phyloP scores from a whole-genome alignment of 805 yeast genomes.

The Metschnikowia hibisci region DNA sequence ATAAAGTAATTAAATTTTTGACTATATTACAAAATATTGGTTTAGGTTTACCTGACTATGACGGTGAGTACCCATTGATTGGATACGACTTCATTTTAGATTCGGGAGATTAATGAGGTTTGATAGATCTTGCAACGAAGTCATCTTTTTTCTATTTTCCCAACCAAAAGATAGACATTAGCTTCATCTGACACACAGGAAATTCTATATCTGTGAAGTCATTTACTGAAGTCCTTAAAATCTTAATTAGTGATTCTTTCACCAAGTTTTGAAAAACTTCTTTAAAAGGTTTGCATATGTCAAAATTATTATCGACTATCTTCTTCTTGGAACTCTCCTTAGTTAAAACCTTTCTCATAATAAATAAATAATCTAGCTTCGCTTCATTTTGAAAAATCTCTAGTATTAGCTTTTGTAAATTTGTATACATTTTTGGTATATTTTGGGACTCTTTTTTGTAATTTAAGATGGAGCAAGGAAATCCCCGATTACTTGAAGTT shows the following conservation, averaged over 20 bases:
- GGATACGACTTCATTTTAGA: too few species aligned
- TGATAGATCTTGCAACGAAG: constrained; percentile 41
- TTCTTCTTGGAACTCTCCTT: constrained; percentile 23
- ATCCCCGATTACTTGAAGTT: not conserved
- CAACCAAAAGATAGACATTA: constrained; percentile 55
- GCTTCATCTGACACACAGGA: constrained; percentile 32
- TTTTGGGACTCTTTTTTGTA: not conserved
- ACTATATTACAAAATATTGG: too few species aligned
- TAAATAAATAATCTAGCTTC: constrained; percentile 1
- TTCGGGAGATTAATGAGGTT: too few species aligned
- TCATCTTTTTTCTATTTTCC: constrained; percentile 25
- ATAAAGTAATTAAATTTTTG: too few species aligned
- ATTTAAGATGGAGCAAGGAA: not conserved
- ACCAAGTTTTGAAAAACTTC: constrained; percentile 27
- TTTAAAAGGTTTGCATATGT: constrained; percentile 26
- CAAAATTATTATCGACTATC: constrained; percentile 23
- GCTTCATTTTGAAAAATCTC: constrained; percentile 27
- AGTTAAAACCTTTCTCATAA: constrained; percentile 24
- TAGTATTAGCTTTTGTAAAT: constrained; percentile 17
- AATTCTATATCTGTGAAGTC: constrained; percentile 32
- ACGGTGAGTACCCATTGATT: too few species aligned
- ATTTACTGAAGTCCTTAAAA: constrained; percentile 17
- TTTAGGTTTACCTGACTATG: too few species aligned
- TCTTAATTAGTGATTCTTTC: constrained; percentile 1
- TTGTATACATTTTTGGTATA: constrained; percentile 8